Base-by-base conservation (phyloP, 345 rosid genomes). In the Syzygium oleosum region DNA sequence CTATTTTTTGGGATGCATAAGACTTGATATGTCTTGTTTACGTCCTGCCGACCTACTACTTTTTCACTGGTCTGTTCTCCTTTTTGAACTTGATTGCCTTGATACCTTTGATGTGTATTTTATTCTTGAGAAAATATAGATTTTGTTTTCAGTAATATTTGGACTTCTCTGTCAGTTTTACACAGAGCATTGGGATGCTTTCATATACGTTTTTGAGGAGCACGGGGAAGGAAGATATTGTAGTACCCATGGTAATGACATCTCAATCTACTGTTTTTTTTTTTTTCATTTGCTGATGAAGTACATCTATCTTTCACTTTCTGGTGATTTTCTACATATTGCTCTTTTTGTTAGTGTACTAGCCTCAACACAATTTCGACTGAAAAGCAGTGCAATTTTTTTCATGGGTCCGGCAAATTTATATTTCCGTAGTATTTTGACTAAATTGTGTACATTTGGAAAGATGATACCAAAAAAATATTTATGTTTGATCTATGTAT, bases 161-260 rank as follows among this genome's bases (percentile, higher is more conserved):
- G 88, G 85, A 41, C 91, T 87, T 92, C 87, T 89, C 79, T 91
- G 91, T 85, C 87, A 97, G 99, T 88, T 91, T 94, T 86, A 94
- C 98, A 58, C 97, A 94, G 93, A 97, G 99, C 92, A 95, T 97
- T 83, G 99, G 99, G 88, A 88, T 97, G 92, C 92, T 97, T 84
- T 96, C 99, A 21, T 97, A 97, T 91, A 96, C 98, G 22, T 97
- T 95, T 92, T 91, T 97, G 91, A 96, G 95, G 93, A 94, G 95
- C 92, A 97, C 99, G 0, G 97, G 98, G 79, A 95, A 95, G 91
- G 98, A 96, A 90, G 99, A 97, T 91, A 95, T 96, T 53, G 94
- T 97, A 68, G 99, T 97, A 43, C 99, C 99, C 58, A 96, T 97
- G 99, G 99, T 97, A 95, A 94, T 90, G 68, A 52, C 59, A 85